Conservation (phyloP, 106 monocot genomes). For the Allium cepa region DNA sequence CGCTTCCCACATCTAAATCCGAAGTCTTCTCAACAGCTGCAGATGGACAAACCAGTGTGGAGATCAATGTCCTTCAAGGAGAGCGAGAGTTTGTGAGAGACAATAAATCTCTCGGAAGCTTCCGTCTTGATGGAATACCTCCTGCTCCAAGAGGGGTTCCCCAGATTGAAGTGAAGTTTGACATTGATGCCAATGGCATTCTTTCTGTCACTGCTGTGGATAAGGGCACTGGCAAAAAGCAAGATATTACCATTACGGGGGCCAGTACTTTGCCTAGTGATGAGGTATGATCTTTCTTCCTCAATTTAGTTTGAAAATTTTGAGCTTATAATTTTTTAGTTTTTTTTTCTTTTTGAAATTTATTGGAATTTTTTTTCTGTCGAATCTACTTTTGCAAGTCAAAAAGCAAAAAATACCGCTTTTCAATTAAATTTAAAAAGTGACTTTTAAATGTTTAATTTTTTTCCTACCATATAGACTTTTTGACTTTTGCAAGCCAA, state of each 20-base stretch:
- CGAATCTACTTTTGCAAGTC: too few species aligned
- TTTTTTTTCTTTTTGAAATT: too few species aligned
- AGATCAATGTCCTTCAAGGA: constrained; percentile 84
- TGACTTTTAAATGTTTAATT: too few species aligned
- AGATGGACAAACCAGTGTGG: constrained; percentile 84
- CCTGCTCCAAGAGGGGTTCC: constrained; percentile 83
- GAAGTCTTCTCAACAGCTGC: constrained; percentile 88
- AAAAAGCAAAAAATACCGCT: too few species aligned
- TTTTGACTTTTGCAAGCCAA: too few species aligned
- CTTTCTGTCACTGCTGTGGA: constrained; percentile 68
- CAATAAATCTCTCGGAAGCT: constrained; percentile 84
- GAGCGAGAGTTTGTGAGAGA: constrained; percentile 88
- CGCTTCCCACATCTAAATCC: constrained; percentile 82
- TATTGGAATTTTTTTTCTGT: too few species aligned
- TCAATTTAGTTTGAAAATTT: too few species aligned
- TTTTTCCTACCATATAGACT: too few species aligned
- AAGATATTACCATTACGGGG: constrained; percentile 71
- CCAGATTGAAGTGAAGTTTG: constrained; percentile 92
- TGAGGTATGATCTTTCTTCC: constrained; percentile 29
- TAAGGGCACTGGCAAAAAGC: constrained; percentile 72
- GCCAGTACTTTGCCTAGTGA: constrained; percentile 59
- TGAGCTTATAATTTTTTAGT: too few species aligned
- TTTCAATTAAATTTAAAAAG: too few species aligned
- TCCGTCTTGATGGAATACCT: constrained; percentile 87
- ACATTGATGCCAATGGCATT: constrained; percentile 92